phyloP scores from a whole-genome alignment of 441 rosid genomes.

The Mallotus japonicus region DNA sequence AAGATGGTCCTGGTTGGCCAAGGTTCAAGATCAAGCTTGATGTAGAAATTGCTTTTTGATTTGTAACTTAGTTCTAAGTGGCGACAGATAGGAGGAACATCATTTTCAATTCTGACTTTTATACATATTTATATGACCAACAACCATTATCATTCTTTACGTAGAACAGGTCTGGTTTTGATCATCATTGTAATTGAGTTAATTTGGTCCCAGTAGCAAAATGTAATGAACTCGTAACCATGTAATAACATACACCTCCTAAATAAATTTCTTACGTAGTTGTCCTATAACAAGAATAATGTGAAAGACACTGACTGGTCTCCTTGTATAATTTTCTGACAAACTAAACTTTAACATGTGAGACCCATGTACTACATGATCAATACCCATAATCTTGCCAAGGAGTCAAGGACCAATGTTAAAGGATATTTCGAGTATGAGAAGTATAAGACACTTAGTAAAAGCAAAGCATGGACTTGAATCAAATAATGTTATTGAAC shows the following conservation, averaged over 20 bases:
- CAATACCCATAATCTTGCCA: too few species aligned
- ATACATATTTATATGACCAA: not conserved
- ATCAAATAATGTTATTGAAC: not conserved
- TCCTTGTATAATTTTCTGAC: too few species aligned
- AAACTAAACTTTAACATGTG: too few species aligned
- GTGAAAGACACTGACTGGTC: too few species aligned
- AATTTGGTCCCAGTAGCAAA: conserved; percentile 11
- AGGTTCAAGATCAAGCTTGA: not conserved
- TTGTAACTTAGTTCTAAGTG: not conserved
- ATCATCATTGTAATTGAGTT: not conserved
- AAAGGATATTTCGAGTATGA: too few species aligned
- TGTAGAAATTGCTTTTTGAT: not conserved
- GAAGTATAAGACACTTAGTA: too few species aligned
- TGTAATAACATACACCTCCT: too few species aligned
- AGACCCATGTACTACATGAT: too few species aligned
- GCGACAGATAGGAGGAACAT: conserved; percentile 8
- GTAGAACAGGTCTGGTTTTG: conserved; percentile 1
- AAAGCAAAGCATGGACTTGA: not conserved
- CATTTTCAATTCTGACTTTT: conserved; percentile 18
- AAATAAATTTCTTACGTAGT: too few species aligned
- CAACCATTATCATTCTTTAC: conserved; percentile 8
- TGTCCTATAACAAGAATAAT: too few species aligned
- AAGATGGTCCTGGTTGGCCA: not conserved
- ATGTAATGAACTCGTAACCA: not conserved
- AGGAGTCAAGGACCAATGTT: too few species aligned